Percentiles rank a stretch among this genome's conserved stretches.
phyloP scores from a whole-genome alignment of 148 eudicot genomes.

The Arbutus unedo region DNA sequence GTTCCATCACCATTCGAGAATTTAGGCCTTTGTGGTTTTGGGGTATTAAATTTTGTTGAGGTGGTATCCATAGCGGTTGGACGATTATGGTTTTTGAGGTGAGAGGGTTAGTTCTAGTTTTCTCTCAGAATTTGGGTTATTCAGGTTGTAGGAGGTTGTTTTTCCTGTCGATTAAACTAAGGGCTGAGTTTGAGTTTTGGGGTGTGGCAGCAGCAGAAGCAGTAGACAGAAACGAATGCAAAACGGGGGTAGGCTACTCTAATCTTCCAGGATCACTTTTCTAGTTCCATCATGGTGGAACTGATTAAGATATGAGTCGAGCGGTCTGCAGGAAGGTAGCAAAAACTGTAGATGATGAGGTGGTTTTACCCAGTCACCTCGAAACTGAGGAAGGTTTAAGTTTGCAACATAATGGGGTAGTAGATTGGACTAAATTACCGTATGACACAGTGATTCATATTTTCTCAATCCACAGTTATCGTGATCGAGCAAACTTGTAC shows the following conservation, averaged over 20 bases:
- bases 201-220: no score
- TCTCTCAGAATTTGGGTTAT: not conserved
- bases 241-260: no score
- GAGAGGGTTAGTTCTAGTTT: not conserved
- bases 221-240: no score
- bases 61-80: not conserved
- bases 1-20: no score
- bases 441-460: constrained; percentile 82
- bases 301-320: constrained; percentile 38
- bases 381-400: constrained; percentile 29
- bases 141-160: not conserved
- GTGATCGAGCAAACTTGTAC: constrained; percentile 75
- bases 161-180: no score
- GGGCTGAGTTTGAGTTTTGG: no score
- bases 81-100: not conserved
- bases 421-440: constrained; percentile 85
- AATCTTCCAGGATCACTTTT: no score
- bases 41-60: not conserved
- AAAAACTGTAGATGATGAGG: constrained; percentile 34
- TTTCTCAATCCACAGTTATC: constrained; percentile 70
- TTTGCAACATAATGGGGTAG: constrained; percentile 24
- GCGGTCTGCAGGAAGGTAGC: constrained; percentile 48
- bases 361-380: constrained; percentile 24
- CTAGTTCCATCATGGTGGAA: not conserved
- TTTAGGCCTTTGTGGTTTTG: not conserved